Percentiles rank a stretch among this genome's conserved stretches.
phyloP scores from a whole-genome alignment of 1,284 basidiomycete species.

The Ustilago nuda region DNA sequence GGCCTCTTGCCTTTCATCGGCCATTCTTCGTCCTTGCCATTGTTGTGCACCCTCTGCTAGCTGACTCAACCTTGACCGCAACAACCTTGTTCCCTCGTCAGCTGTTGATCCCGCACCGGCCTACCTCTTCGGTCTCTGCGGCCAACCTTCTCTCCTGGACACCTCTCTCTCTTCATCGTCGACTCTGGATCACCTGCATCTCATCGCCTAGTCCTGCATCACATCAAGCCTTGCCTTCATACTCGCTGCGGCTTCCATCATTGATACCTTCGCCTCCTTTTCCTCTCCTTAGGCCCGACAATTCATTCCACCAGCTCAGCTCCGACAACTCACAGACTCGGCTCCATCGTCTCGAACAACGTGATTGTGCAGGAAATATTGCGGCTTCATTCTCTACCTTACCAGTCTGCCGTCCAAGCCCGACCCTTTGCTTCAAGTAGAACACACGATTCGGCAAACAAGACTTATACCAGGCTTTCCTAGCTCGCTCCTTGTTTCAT shows the following conservation, averaged over 20 bases:
- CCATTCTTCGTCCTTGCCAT: background rate
- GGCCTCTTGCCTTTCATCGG: background rate
- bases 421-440: background rate
- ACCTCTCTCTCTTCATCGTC: background rate
- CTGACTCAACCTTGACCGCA: background rate
- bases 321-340: background rate
- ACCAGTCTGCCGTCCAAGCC: conserved; percentile 31
- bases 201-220: background rate
- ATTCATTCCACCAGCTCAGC: conserved; percentile 1
- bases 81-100: background rate
- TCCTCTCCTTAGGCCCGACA: conserved; percentile 3
- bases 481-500: background rate
- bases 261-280: background rate
- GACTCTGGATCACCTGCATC: background rate
- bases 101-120: background rate
- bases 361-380: conserved; percentile 1
- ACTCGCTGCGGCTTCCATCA: background rate
- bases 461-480: conserved; percentile 1
- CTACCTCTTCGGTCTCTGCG: background rate
- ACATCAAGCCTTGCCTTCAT: conserved; percentile 5
- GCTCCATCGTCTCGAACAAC: conserved; percentile 3
- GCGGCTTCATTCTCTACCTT: conserved; percentile 9
- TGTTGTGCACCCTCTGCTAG: background rate
- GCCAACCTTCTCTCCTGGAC: background rate
- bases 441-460: background rate